These are phyloP conservation scores for Brettanomyces bruxellensis DNA, from an alignment of 805 yeast genomes.

Conservation along the genomic window DNA sequence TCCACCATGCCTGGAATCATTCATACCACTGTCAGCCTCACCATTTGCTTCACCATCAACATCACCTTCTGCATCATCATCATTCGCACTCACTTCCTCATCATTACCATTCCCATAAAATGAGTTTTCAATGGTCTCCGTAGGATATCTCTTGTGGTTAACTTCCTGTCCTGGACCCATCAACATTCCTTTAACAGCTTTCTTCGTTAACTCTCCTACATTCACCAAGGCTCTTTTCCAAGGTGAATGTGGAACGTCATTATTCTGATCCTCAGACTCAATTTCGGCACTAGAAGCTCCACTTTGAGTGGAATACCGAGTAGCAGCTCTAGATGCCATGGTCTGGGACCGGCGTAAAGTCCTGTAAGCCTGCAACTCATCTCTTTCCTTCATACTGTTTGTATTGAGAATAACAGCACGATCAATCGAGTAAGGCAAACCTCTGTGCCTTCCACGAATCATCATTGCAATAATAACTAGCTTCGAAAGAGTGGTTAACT, in stretches of 20 bases:
- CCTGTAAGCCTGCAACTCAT: slow-evolving; percentile 48
- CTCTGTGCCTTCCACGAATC: slow-evolving; percentile 95
- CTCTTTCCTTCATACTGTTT: slow-evolving; percentile 53
- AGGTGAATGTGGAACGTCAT: background rate
- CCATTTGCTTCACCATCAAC: background rate
- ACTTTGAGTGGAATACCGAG: background rate
- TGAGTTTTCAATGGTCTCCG: slow-evolving; percentile 1
- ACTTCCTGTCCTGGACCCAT: slow-evolving; percentile 1
- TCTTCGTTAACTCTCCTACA: background rate
- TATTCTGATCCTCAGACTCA: background rate
- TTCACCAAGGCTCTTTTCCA: background rate
- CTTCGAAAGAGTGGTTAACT: slow-evolving; percentile 67
- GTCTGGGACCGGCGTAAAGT: slow-evolving; percentile 22
- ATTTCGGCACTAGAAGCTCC: background rate
- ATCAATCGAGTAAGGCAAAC: slow-evolving; percentile 86
- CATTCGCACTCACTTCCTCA: background rate
- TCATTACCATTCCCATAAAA: background rate
- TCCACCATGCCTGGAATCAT: too few species aligned
- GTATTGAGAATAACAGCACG: slow-evolving; percentile 87
- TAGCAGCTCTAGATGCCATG: background rate
- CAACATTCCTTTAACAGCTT: background rate
- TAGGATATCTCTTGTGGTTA: background rate
- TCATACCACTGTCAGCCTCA: background rate
- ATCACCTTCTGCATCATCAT: background rate
- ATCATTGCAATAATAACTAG: slow-evolving; percentile 81